Evolutionary conservation across 2,329 filamentous ascomycete genomes (phyloP), one percentile per base, ranked within the genome.

Genomic region (Thielaviopsis musarum): DNA sequence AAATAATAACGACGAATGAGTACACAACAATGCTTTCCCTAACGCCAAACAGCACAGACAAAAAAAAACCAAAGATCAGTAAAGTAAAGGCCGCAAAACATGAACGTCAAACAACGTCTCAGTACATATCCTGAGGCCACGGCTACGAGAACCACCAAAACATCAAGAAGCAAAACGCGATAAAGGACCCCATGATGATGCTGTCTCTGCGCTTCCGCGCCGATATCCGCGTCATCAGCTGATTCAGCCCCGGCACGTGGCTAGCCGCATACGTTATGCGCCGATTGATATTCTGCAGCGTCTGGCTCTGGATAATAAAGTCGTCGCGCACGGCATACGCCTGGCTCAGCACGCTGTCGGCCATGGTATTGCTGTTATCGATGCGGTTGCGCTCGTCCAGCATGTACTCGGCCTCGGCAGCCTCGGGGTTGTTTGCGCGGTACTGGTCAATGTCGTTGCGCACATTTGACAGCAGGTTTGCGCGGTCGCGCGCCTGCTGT

Each of bases 271-370:
- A 77, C 4, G 88, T 90, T 70, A 98, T 97, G 63, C 91, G 80
- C 63, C 91, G 78, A 70, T 96, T 95, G 67, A 98, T 91, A 70
- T 81, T 94, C 52, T 85, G 81, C 63, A 98, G 73, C 26, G 86
- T 91, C 75, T 97, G 91, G 62, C 91, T 79, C 76, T 98, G 93
- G 59, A 90, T 67, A 15, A 81, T 78, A 70, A 98, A 97, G 70
- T 78, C 91, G 73, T 97, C 90, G 69, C 95, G 94, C 58, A 97
- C 89, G 12, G 91, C 91, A 73, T 98, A 98, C 7, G 93, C 93
- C 75, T 97, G 93, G 69, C 86, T 91, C 62, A 98, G 77, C 38
- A 98, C 90, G 63, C 82, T 87, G 70, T 98, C 93, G 54, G 89
- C 85, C 76, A 95, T 84, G 65, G 82, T 86, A 72, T 97, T 87